Percentiles rank a stretch among this genome's conserved stretches.
Evolutionary conservation across 495 filamentous ascomycete species (phyloP).

Genomic region (Extremus antarcticus): DNA sequence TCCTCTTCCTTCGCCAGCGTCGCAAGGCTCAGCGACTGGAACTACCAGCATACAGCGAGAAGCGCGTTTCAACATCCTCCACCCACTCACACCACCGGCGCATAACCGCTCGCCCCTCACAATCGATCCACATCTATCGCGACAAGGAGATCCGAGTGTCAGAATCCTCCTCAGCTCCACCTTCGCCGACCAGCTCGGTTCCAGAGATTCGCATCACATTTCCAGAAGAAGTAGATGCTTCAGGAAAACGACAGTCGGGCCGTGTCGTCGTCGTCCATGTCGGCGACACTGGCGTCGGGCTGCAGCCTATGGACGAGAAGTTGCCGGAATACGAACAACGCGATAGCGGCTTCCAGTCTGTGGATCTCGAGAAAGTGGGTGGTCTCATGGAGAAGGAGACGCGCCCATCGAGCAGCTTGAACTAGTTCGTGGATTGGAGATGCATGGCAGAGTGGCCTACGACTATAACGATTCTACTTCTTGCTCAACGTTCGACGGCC

Average conservation of each 20-base stretch:
- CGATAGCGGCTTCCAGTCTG: conserved; percentile 71
- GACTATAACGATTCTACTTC: conserved; percentile 7
- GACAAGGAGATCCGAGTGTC: conserved; percentile 63
- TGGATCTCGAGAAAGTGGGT: conserved; percentile 90
- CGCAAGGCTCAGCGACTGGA: conserved; percentile 39
- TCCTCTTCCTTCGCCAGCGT: conserved; percentile 61
- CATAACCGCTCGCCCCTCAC: conserved; percentile 49
- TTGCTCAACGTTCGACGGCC: background rate
- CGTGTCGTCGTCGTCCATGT: conserved; percentile 87
- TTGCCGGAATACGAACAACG: conserved; percentile 73
- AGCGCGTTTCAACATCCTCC: conserved; percentile 27
- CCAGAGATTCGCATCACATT: conserved; percentile 98
- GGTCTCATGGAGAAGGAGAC: conserved; percentile 82
- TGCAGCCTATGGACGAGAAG: conserved; percentile 76
- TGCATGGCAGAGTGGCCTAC: background rate
- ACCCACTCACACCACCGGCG: conserved; percentile 48
- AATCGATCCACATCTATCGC: conserved; percentile 62
- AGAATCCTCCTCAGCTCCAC: conserved; percentile 59
- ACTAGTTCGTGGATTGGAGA: background rate
- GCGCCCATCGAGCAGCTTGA: conserved; percentile 7
- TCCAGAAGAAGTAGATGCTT: conserved; percentile 81
- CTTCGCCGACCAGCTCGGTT: conserved; percentile 65
- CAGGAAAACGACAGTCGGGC: conserved; percentile 70
- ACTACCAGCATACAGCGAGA: conserved; percentile 49
- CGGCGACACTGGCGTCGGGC: conserved; percentile 73